Conservation (phyloP, 2,329 filamentous ascomycete species). For the Cercospora janseana region DNA sequence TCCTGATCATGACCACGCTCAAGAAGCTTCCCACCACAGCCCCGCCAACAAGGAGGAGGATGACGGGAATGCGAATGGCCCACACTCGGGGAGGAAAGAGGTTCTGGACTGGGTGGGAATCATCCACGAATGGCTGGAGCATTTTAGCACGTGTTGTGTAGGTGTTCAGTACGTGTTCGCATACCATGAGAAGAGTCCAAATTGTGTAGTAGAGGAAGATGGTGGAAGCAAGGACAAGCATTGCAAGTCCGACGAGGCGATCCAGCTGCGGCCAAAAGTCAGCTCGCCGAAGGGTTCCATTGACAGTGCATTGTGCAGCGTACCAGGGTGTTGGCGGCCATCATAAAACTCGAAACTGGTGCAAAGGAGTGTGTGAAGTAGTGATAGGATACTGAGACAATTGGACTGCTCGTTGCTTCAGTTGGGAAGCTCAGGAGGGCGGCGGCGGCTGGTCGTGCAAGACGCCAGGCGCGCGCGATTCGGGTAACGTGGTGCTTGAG, state of each 20-base stretch:
- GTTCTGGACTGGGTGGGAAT: conserved; percentile 86
- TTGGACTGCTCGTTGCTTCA: no score
- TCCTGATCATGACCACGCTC: conserved; percentile 96
- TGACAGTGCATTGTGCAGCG: background rate
- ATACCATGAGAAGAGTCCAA: conserved; percentile 96
- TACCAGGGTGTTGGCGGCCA: conserved; percentile 28
- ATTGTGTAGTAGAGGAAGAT: conserved; percentile 91
- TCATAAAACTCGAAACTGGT: conserved; percentile 9
- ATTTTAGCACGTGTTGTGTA: conserved; percentile 4
- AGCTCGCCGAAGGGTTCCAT: conserved; percentile 2
- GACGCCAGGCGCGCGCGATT: background rate
- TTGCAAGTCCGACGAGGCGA: conserved; percentile 74
- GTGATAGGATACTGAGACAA: background rate
- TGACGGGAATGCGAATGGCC: conserved; percentile 97
- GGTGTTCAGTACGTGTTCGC: background rate
- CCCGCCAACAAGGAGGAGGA: conserved; percentile 85
- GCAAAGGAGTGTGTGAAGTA: conserved; percentile 9
- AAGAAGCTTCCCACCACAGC: conserved; percentile 96
- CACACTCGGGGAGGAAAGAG: conserved; percentile 96
- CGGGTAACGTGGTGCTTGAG: conserved; percentile 4
- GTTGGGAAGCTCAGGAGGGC: conserved; percentile 1
- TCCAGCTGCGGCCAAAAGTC: conserved; percentile 65
- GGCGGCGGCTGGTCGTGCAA: background rate
- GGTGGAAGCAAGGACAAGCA: conserved; percentile 70
- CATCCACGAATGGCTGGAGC: conserved; percentile 88